These are phyloP conservation scores for Plenodomus lindquistii DNA, from an alignment of 2,329 filamentous ascomycete species.

Conservation along the genomic window DNA sequence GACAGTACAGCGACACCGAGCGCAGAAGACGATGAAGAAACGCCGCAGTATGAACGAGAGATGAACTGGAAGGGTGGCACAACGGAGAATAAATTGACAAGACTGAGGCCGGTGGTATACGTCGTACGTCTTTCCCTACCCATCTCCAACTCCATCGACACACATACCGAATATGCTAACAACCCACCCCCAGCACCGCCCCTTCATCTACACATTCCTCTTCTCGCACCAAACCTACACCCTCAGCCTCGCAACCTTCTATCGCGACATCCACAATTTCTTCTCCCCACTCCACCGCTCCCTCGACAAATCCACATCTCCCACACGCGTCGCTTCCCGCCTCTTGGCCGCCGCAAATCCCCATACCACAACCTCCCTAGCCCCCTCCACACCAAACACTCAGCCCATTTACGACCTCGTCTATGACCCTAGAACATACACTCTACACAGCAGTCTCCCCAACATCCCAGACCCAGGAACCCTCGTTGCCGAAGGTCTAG, in stretches of 20 bases:
- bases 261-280: conserved; percentile 57
- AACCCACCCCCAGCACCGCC: conserved; percentile 53
- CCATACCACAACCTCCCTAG: conserved; percentile 41
- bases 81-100: conserved; percentile 15
- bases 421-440: conserved; percentile 62
- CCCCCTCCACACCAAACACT: conserved; percentile 30
- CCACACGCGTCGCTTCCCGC: conserved; percentile 47
- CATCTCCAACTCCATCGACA: too few species aligned
- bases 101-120: conserved; percentile 72
- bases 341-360: conserved; percentile 45
- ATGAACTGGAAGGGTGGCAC: conserved; percentile 12
- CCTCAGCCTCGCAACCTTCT: conserved; percentile 50
- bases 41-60: conserved; percentile 24
- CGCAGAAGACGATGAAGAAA: conserved; percentile 21
- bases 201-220: conserved; percentile 78
- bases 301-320: conserved; percentile 49
- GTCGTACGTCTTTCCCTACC: conserved; percentile 48
- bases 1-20: conserved; percentile 11
- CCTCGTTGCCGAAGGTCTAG: conserved; percentile 45
- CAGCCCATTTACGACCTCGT: conserved; percentile 63
- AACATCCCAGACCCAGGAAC: conserved; percentile 63
- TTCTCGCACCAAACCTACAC: conserved; percentile 67
- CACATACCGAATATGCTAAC: not conserved
- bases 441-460: conserved; percentile 64
- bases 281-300: conserved; percentile 53